Evolutionary conservation across 106 monocot genomes (phyloP).

Genomic region (Dioscorea zingiberensis): DNA sequence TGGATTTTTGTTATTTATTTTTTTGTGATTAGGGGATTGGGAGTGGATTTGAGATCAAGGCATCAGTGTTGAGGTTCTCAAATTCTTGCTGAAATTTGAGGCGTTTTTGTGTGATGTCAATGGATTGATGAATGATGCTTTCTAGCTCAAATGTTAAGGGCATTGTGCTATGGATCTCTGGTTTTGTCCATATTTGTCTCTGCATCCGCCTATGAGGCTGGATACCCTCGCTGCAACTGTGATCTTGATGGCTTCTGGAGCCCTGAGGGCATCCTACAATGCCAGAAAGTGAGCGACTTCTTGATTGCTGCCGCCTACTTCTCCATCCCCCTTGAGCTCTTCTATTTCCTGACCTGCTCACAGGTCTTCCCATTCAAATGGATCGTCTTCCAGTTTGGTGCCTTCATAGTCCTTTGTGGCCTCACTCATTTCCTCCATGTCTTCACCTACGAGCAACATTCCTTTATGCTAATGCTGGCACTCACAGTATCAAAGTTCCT

Average conservation of each 20-base stretch:
- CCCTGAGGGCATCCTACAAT: conserved; percentile 26
- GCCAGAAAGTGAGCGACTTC: conserved; percentile 43
- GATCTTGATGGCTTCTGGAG: conserved; percentile 12
- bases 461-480: conserved; percentile 27
- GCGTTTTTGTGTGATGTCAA: no score
- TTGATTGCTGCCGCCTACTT: conserved; percentile 28
- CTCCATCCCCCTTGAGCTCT: conserved; percentile 50
- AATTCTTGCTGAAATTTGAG: no score
- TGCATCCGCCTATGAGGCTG: conserved; percentile 8
- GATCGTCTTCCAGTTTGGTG: conserved; percentile 41
- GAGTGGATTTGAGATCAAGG: no score
- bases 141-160: conserved; percentile 22
- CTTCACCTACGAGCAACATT: conserved; percentile 45
- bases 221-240: conserved; percentile 19
- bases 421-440: conserved; percentile 31
- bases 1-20: no score
- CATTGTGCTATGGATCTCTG: conserved; percentile 20
- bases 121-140: conserved; percentile 11
- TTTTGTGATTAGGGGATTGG: no score
- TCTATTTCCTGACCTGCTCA: conserved; percentile 46
- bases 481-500: conserved; percentile 44
- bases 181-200: neutral
- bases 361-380: conserved; percentile 45
- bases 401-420: conserved; percentile 45
- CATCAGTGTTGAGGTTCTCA: no score